phyloP scores from a whole-genome alignment of 2,329 filamentous ascomycete species.

The Amylocarpus encephaloides region DNA sequence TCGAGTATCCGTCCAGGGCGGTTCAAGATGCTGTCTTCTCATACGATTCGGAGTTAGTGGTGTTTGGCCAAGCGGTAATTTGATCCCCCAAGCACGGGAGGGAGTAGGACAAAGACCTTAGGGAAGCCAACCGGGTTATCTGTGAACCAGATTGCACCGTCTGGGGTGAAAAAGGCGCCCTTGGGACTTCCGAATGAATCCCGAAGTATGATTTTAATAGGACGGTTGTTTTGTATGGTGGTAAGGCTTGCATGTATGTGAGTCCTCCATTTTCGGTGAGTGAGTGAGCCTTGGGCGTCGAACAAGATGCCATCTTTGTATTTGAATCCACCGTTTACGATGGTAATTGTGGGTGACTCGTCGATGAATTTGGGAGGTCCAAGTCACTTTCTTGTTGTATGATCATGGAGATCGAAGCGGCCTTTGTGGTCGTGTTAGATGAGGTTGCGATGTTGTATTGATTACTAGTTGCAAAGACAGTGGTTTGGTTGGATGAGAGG shows the following conservation, averaged over 20 bases:
- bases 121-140: constrained; percentile 53
- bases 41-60: constrained; percentile 47
- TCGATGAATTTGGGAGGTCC: constrained; percentile 8
- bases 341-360: neutral
- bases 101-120: constrained; percentile 49
- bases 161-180: constrained; percentile 47
- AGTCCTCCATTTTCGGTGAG: constrained; percentile 10
- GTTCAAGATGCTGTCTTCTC: constrained; percentile 47
- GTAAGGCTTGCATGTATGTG: constrained; percentile 10
- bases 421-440: constrained; percentile 11
- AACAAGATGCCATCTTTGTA: constrained; percentile 17
- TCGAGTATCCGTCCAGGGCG: constrained; percentile 34
- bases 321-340: constrained; percentile 18
- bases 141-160: constrained; percentile 54
- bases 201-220: constrained; percentile 56
- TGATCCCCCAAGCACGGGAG: constrained; percentile 47
- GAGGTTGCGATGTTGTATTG: constrained; percentile 34
- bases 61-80: constrained; percentile 48
- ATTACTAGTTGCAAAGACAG: constrained; percentile 44
- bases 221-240: constrained; percentile 28
- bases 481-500: constrained; percentile 28
- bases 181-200: constrained; percentile 53
- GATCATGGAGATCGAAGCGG: constrained; percentile 9
- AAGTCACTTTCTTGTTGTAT: constrained; percentile 40
- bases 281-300: constrained; percentile 17